phyloP scores from a whole-genome alignment of 441 rosid species.

The Dalechampia spathulata region DNA sequence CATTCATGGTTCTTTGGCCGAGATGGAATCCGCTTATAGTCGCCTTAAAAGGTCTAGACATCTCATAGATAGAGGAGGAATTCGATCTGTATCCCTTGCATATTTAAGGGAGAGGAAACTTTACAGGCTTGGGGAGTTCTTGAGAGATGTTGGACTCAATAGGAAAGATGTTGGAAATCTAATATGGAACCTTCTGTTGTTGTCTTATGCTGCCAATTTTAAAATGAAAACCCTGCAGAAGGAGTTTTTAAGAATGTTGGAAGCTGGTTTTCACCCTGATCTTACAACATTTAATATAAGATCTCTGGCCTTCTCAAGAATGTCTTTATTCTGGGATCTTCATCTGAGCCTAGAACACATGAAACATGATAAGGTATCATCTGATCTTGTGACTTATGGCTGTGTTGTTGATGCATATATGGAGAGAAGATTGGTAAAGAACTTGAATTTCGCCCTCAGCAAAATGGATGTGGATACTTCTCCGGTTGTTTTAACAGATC shows the following conservation, averaged over 20 bases:
- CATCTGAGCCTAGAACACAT: constrained; percentile 79
- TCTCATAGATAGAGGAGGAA: constrained; percentile 44
- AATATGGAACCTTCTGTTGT: constrained; percentile 60
- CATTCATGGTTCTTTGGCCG: constrained; percentile 40
- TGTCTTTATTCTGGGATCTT: constrained; percentile 78
- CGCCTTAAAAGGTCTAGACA: constrained; percentile 51
- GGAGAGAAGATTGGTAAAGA: constrained; percentile 53
- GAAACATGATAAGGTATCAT: constrained; percentile 45
- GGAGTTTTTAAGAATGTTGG: constrained; percentile 55
- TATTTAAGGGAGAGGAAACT: constrained; percentile 43
- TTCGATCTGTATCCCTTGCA: constrained; percentile 50
- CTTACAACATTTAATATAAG: constrained; percentile 62
- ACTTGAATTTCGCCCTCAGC: constrained; percentile 47
- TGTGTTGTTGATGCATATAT: constrained; percentile 70
- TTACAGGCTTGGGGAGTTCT: constrained; percentile 52
- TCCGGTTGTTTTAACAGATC: constrained; percentile 48
- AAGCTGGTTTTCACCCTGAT: constrained; percentile 57
- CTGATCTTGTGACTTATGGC: constrained; percentile 72
- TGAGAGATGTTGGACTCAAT: constrained; percentile 54
- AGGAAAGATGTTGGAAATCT: constrained; percentile 55
- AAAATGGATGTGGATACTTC: constrained; percentile 44
- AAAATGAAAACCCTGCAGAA: constrained; percentile 85
- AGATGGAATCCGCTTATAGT: constrained; percentile 58
- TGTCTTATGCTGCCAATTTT: constrained; percentile 65
- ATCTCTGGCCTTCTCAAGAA: constrained; percentile 61